Evolutionary conservation across 1,284 basidiomycete species (phyloP).

Genomic region (Heterobasidion occidentale): DNA sequence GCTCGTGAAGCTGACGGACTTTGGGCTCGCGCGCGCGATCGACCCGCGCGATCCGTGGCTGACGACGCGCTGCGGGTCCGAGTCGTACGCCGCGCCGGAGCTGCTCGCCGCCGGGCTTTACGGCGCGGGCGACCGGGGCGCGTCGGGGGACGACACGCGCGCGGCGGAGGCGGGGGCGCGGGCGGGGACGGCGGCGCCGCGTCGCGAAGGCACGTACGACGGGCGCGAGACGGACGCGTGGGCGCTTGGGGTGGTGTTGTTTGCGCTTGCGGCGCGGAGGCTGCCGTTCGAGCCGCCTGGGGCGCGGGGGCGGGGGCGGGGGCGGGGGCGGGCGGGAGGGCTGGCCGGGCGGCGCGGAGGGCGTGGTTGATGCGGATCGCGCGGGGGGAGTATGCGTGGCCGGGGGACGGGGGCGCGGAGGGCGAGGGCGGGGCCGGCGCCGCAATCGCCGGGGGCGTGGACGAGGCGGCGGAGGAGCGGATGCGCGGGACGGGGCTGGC

Average conservation of each 20-base stretch:
- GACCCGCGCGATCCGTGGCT: constrained; percentile 63
- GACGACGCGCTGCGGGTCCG: constrained; percentile 85
- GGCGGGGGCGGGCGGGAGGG: constrained; percentile 12
- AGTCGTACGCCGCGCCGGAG: constrained; percentile 90
- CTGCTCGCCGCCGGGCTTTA: constrained; percentile 39
- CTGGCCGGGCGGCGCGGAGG: constrained; percentile 33
- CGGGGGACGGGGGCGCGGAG: constrained; percentile 21
- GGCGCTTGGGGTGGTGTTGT: constrained; percentile 83
- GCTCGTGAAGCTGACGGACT: constrained; percentile 85
- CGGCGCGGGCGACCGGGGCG: too few species aligned
- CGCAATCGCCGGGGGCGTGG: too few species aligned
- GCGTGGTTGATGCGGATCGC: constrained; percentile 71
- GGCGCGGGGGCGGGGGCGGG: constrained; percentile 1
- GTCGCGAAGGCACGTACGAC: constrained; percentile 61
- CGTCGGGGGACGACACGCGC: too few species aligned
- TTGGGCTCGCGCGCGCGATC: constrained; percentile 85
- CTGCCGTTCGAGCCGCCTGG: constrained; percentile 42
- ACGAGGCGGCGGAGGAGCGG: background rate
- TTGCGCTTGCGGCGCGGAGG: constrained; percentile 60
- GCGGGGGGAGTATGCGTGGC: constrained; percentile 72
- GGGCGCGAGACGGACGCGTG: constrained; percentile 85
- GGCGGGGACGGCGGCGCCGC: background rate
- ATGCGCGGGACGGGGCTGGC: constrained; percentile 22
- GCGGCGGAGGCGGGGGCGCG: background rate
- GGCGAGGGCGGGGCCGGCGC: constrained; percentile 3